phyloP scores from a whole-genome alignment of 192 early-diverging fungal species.

The Coemansia sp. region DNA sequence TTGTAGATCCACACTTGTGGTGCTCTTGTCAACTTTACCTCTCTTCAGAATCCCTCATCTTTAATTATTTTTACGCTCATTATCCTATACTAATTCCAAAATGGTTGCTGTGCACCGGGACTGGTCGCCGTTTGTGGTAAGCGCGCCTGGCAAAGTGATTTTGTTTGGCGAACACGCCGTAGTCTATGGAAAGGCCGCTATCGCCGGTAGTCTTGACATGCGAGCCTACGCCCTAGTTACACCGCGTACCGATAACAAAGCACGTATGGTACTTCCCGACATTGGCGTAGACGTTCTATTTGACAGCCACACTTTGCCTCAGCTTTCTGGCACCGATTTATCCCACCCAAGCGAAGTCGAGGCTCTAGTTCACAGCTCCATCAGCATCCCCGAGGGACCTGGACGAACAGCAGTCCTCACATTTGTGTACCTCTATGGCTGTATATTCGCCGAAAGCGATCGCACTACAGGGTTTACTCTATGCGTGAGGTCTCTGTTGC shows the following conservation, averaged over 20 bases:
- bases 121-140: conserved; percentile 58
- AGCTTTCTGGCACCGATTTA: background rate
- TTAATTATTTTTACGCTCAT: background rate
- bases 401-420: conserved; percentile 61
- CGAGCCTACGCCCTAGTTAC: conserved; percentile 70
- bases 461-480: conserved; percentile 56
- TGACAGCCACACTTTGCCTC: conserved; percentile 14
- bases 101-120: conserved; percentile 25
- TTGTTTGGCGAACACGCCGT: conserved; percentile 98
- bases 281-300: conserved; percentile 53
- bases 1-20: background rate
- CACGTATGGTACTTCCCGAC: conserved; percentile 67
- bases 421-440: conserved; percentile 66
- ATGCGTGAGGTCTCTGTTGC: conserved; percentile 72
- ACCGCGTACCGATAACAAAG: conserved; percentile 47
- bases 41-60: background rate
- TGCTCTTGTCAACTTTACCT: background rate
- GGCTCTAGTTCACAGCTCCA: conserved; percentile 13
- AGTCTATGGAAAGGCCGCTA: conserved; percentile 87
- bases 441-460: conserved; percentile 30
- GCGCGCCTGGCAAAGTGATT: conserved; percentile 97
- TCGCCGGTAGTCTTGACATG: conserved; percentile 80
- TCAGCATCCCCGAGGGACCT: conserved; percentile 26
- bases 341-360: conserved; percentile 22
- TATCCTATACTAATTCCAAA: background rate